Evolutionary conservation across 2,329 filamentous ascomycete genomes (phyloP), one percentile per base, ranked within the genome.

Genomic region (Aspergillus spinulosporus): DNA sequence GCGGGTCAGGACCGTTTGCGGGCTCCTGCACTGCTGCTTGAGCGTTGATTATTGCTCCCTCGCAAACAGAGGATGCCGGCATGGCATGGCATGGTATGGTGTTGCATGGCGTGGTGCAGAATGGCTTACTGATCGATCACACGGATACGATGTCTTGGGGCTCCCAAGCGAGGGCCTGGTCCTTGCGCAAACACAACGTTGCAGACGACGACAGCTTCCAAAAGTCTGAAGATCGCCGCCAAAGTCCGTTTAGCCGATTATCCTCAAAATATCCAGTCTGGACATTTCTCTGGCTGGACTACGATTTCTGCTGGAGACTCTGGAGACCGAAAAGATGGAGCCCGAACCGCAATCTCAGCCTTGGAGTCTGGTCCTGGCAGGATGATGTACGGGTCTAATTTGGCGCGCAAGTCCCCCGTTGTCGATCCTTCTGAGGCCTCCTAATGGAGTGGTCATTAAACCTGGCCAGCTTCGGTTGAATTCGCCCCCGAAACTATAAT

Each of bases 361-460:
- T 15, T 39, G 46, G 34, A 39, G 4, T 36, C 12, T 51, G 39
- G 46, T 29, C 43, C 43, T 50, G 55, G 52, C 40, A 50, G 46
- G 31, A 47, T 55, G 51, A 61, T 61, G 54, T 39, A 48, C 49
- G 42, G 43, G 32, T 32, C 50, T 43, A 50, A 54, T 56, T 48
- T 45, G 49, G 56, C 26, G 51, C 54, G 56, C 49, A 60, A 62
- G 58, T 59, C 55, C 57, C 52, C 51, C 32, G 57, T 62, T 47
- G 61, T 62, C 59, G 61, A 62, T 62, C 59, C 34, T 47, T 52
- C 47, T 14, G 6, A 15, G 14, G 12, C 14, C 39, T 37, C 39
- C 14, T 40, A 12, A 21, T 21, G 39, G 5, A 5, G 5, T 40
- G 39, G 15, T 12, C 15, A n/a, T 48, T 47, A 42, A 48, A 39